Base-by-base conservation (phyloP, 441 rosid genomes). In the Theobroma grandiflorum region DNA sequence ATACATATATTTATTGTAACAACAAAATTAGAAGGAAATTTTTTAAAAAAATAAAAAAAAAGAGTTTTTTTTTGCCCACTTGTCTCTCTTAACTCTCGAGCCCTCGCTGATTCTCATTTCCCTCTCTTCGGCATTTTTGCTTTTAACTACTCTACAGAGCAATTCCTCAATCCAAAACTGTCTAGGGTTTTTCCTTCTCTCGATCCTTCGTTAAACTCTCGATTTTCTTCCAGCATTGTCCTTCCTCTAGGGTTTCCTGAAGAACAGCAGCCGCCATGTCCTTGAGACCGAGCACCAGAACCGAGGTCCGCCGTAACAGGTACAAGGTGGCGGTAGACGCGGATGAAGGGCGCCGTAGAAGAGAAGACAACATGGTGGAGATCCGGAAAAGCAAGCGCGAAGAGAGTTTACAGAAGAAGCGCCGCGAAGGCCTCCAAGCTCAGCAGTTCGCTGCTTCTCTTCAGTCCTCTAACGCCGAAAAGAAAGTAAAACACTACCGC, bases 361-460 rank as follows among this genome's bases (percentile, higher is more conserved):
- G 95, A 82, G 95, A 92, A 74, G 95, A 92, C 82, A 88, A 89
- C 78, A 80, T 92, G 92, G 94, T 92, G 42, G 93, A 89, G 94
- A 92, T 92, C 89, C 90, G 94, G 31, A 92, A 92, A 84, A 92
- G 55, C 61, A 89, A 86, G 83, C 95, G 95, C 68, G 93, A 90
- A 82, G 95, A 92, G 79, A 92, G 91, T 87, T 80, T 92, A 82
- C 90, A 82, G 75, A 92, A 92, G 90, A 92, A 90, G 81, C 90
- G 94, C 42, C 94, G 94, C 6, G 95, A 92, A 67, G 95, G 91
- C 63, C 85, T 89, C 55, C 95, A 84, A 76, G 77, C 86, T 26
- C 88, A 86, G 64, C 91, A 89, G 45, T 82, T 88, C 78, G 69
- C 89, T 64, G 82, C 88, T n/a, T 72, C 90, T 20, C 33, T 82